Evolutionary conservation across 2,329 filamentous ascomycete species (phyloP).

Genomic region (Pseudogymnoascus sp.): DNA sequence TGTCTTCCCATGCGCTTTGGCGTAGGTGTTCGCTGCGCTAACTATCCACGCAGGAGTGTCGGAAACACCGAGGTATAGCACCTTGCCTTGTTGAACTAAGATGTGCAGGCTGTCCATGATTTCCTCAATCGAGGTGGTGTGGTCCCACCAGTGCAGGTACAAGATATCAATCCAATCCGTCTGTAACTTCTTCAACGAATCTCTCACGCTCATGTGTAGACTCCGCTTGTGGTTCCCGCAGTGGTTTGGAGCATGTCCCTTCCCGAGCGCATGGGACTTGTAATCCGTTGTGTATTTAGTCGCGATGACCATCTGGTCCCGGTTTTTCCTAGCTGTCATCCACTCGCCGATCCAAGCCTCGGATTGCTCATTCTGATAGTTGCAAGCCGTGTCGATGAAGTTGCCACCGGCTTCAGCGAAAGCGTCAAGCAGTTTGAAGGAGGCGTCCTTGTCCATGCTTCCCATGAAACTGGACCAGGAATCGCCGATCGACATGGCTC

Average conservation of each 20-base stretch:
- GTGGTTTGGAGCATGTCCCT: constrained; percentile 46
- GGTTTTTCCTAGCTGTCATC: constrained; percentile 58
- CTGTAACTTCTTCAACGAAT: constrained; percentile 53
- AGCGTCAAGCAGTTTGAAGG: constrained; percentile 53
- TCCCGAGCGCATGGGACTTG: constrained; percentile 34
- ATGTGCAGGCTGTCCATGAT: constrained; percentile 63
- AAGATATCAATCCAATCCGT: constrained; percentile 65
- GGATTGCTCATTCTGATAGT: constrained; percentile 53
- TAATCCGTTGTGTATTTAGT: constrained; percentile 63
- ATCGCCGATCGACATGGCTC: constrained; percentile 59
- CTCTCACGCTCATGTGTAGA: constrained; percentile 48
- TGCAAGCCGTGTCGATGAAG: constrained; percentile 60
- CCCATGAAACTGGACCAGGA: constrained; percentile 46
- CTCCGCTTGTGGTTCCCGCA: constrained; percentile 58
- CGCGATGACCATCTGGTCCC: constrained; percentile 66
- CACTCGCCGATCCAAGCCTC: constrained; percentile 66
- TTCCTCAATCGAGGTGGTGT: constrained; percentile 55
- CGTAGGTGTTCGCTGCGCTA: constrained; percentile 61
- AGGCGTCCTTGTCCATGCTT: constrained; percentile 46
- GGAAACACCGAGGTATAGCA: constrained; percentile 61
- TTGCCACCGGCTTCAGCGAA: constrained; percentile 56
- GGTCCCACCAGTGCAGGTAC: constrained; percentile 39
- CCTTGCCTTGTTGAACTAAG: constrained; percentile 54
- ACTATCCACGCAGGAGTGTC: constrained; percentile 69
- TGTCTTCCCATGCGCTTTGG: constrained; percentile 60